These are phyloP conservation scores for Trichoderma pleuroti DNA, from an alignment of 2,329 filamentous ascomycete species.

Conservation along the genomic window DNA sequence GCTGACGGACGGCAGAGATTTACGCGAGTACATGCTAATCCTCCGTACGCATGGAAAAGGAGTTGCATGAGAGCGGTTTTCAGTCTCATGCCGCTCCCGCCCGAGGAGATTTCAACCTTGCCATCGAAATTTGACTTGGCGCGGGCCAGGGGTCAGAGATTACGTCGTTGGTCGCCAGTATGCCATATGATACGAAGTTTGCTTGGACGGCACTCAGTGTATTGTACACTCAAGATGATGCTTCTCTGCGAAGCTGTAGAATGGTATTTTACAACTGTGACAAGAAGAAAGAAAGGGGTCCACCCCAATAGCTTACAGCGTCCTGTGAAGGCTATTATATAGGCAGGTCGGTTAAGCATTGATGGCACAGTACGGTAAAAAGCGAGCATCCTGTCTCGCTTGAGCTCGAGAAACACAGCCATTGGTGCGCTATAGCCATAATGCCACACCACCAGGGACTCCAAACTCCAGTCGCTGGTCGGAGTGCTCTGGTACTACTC, in stretches of 20 bases:
- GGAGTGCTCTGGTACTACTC: not conserved
- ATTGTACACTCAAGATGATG: not conserved
- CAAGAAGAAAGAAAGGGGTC: not conserved
- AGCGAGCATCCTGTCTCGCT: not conserved
- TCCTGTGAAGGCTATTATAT: not conserved
- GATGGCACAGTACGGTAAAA: not conserved
- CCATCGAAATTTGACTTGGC: not conserved
- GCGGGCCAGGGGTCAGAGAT: not conserved
- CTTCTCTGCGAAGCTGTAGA: not conserved
- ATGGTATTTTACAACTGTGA: not conserved
- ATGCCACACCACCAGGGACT: not conserved
- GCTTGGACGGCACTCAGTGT: not conserved
- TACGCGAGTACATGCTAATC: not conserved
- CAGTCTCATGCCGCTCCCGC: not conserved
- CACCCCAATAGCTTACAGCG: not conserved
- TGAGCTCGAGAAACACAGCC: not conserved
- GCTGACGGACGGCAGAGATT: not conserved
- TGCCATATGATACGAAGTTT: not conserved
- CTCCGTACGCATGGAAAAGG: not conserved
- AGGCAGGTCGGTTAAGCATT: not conserved
- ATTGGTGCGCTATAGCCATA: not conserved
- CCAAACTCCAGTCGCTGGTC: not conserved
- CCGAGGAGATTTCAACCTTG: not conserved
- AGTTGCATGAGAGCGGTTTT: not conserved
- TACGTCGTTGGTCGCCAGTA: not conserved